These are phyloP conservation scores for Xanthoconium purpureum DNA, from an alignment of 768 basidiomycete species.

Conservation along the genomic window DNA sequence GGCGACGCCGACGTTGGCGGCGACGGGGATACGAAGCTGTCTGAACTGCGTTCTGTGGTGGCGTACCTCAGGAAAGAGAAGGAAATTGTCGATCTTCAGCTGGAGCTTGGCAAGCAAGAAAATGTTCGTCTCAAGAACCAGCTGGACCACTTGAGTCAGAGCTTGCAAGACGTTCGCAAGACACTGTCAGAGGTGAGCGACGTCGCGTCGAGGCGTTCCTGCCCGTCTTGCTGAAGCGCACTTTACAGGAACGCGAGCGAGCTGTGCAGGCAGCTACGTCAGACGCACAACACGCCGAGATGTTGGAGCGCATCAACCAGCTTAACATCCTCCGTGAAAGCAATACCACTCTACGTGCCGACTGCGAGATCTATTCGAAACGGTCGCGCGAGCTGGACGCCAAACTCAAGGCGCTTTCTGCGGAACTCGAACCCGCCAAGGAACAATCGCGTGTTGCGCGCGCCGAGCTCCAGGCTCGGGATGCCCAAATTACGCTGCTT, in stretches of 20 bases:
- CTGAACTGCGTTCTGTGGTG: slow-evolving; percentile 75
- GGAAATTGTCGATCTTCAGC: slow-evolving; percentile 85
- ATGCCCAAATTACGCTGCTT: slow-evolving; percentile 62
- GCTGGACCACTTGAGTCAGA: slow-evolving; percentile 68
- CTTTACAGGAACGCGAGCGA: slow-evolving; percentile 70
- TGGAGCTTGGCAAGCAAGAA: slow-evolving; percentile 78
- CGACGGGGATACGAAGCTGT: slow-evolving; percentile 59
- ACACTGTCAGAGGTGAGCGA: slow-evolving; percentile 65
- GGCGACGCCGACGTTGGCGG: slow-evolving; percentile 46
- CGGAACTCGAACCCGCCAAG: slow-evolving; percentile 71
- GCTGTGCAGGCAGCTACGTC: slow-evolving; percentile 69
- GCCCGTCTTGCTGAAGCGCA: neutral
- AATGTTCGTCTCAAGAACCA: slow-evolving; percentile 70
- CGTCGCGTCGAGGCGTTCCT: neutral
- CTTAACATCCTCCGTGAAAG: slow-evolving; percentile 84
- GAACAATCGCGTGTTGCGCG: slow-evolving; percentile 63
- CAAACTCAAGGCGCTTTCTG: slow-evolving; percentile 54
- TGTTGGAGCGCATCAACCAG: slow-evolving; percentile 83
- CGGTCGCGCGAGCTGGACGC: slow-evolving; percentile 64
- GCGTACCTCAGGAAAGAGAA: slow-evolving; percentile 86
- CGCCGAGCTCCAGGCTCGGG: slow-evolving; percentile 73
- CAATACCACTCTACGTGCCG: slow-evolving; percentile 79
- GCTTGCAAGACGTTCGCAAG: slow-evolving; percentile 64
- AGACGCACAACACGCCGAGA: slow-evolving; percentile 76
- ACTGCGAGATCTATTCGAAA: slow-evolving; percentile 68